A percentile compares a stretch with the other conserved stretches of the same genome.
Conservation (phyloP, 805 yeast genomes). For the Clavispora asparagi region DNA sequence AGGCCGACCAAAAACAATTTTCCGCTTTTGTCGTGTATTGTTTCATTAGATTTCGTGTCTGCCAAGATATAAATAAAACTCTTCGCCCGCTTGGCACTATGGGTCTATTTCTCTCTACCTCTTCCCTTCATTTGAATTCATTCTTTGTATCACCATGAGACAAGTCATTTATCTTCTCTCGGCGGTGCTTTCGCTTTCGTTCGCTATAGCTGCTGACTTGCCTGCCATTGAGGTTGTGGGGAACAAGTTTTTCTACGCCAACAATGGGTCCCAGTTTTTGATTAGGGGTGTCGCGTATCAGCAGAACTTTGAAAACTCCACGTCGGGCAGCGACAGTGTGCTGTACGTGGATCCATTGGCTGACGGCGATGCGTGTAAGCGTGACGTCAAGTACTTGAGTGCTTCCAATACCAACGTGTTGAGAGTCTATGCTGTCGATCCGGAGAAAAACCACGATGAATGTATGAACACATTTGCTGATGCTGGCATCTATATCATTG, state of each 20-base stretch:
- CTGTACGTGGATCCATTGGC: conserved; percentile 72
- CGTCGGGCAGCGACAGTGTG: conserved; percentile 19
- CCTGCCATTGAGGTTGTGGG: conserved; percentile 60
- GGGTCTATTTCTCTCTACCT: background rate
- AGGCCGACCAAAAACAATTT: background rate
- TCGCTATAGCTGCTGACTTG: conserved; percentile 11
- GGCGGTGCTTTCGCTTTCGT: conserved; percentile 7
- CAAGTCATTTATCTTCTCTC: conserved; percentile 7
- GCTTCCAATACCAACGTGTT: conserved; percentile 70
- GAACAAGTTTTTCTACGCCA: conserved; percentile 70
- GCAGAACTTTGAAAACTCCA: conserved; percentile 52
- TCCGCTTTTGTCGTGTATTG: background rate
- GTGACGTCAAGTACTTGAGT: conserved; percentile 77
- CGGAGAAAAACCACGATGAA: conserved; percentile 58
- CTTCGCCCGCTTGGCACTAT: background rate
- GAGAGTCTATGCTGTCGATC: conserved; percentile 83
- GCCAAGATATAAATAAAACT: background rate
- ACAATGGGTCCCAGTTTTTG: conserved; percentile 75
- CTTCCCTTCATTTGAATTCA: background rate
- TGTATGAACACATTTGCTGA: conserved; percentile 56
- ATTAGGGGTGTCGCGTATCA: conserved; percentile 80
- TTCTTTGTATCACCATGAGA: conserved; percentile 4
- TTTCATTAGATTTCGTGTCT: background rate
- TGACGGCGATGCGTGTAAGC: conserved; percentile 59
- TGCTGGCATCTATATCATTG: conserved; percentile 41